These are phyloP conservation scores for Phytophthora pisi DNA, from an alignment of 352 stramenopile species.

Conservation along the genomic window DNA sequence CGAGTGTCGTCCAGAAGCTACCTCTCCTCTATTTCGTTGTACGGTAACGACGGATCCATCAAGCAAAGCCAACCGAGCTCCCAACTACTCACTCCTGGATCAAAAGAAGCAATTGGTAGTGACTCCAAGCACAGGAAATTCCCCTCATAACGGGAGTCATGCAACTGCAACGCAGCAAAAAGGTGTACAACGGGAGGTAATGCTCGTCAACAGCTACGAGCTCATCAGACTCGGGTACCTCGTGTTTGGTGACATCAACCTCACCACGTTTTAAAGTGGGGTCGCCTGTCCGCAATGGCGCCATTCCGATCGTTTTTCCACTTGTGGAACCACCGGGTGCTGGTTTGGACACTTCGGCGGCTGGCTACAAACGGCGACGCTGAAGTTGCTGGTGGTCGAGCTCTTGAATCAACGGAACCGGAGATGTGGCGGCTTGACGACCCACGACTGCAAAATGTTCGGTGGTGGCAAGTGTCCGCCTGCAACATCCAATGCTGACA, in stretches of 20 bases:
- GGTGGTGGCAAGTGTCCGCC: slow-evolving; percentile 15
- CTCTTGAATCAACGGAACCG: slow-evolving; percentile 6
- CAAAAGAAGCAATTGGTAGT: neutral
- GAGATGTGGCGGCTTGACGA: slow-evolving; percentile 26
- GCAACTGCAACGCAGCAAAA: no score
- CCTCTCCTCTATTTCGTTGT: neutral
- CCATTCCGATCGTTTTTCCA: slow-evolving; percentile 5
- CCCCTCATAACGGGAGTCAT: no score
- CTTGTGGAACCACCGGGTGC: slow-evolving; percentile 14
- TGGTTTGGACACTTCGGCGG: slow-evolving; percentile 14
- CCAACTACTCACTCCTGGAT: no score
- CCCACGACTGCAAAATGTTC: slow-evolving; percentile 7
- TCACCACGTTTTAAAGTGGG: slow-evolving; percentile 22
- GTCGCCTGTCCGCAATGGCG: slow-evolving; percentile 5
- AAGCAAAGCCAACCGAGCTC: neutral
- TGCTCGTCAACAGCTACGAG: slow-evolving; percentile 22
- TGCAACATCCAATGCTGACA: slow-evolving; percentile 8
- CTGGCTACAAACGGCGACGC: slow-evolving; percentile 1
- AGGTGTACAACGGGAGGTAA: neutral
- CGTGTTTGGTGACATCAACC: slow-evolving; percentile 20
- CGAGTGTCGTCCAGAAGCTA: neutral
- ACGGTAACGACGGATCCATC: neutral
- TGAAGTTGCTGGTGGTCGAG: neutral
- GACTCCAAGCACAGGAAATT: no score
- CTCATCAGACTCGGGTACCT: slow-evolving; percentile 30